Percentiles rank a stretch among this genome's conserved stretches.
These are phyloP conservation scores for Talaromyces sp. DNA, from an alignment of 2,329 filamentous ascomycete genomes.

Conservation along the genomic window DNA sequence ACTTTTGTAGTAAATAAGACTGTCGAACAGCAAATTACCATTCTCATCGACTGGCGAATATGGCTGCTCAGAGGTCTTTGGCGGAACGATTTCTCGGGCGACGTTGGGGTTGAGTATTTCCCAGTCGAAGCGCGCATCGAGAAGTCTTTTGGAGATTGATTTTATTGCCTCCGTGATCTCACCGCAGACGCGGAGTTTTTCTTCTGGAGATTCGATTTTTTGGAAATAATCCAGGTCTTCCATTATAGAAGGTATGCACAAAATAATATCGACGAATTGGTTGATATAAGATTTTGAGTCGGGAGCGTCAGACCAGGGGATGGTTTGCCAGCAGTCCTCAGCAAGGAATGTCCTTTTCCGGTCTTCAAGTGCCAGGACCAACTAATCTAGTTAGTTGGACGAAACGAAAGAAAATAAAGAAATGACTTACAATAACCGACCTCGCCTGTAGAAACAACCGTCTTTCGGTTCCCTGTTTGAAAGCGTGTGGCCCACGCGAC, in stretches of 20 bases:
- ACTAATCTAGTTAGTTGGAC: not conserved
- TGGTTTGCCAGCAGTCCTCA: not conserved
- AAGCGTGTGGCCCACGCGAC: not conserved
- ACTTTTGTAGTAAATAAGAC: not conserved
- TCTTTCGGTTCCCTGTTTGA: not conserved
- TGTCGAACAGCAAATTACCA: not conserved
- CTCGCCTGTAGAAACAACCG: not conserved
- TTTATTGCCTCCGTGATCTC: not conserved
- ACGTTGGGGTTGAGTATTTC: not conserved
- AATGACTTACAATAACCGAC: not conserved
- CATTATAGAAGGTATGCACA: not conserved
- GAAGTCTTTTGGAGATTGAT: not conserved
- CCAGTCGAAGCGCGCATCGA: not conserved
- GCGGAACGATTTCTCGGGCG: not conserved
- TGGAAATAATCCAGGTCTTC: not conserved
- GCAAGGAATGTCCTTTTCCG: not conserved
- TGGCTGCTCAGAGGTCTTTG: not conserved
- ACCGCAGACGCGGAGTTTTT: not conserved
- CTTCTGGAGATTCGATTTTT: too few species aligned
- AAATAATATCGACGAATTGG: not conserved
- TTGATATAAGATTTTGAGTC: not conserved
- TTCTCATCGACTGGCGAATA: not conserved
- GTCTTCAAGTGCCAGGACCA: slow-evolving; percentile 2
- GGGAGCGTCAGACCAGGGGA: not conserved
- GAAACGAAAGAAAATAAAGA: not conserved